phyloP scores from a whole-genome alignment of 805 yeast species.

The Maudiozyma bulderi region DNA sequence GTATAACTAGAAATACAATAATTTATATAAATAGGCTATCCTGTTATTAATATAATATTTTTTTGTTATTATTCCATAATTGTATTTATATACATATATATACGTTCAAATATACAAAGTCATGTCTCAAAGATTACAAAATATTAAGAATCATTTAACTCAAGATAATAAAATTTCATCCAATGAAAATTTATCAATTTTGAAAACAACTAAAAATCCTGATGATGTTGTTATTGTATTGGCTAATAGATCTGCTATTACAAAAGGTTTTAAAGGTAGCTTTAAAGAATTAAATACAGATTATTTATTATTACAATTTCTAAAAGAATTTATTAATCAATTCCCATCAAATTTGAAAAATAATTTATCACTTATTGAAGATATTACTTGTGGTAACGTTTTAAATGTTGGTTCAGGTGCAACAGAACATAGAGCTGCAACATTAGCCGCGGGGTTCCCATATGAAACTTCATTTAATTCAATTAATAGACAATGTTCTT shows the following conservation, averaged over 20 bases:
- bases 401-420: slow-evolving; percentile 91
- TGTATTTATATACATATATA: too few species aligned
- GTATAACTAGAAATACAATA: too few species aligned
- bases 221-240: slow-evolving; percentile 87
- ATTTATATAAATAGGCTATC: too few species aligned
- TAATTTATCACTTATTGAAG: slow-evolving; percentile 58
- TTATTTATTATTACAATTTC: slow-evolving; percentile 58
- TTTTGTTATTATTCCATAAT: too few species aligned
- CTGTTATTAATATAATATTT: too few species aligned
- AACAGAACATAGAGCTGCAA: slow-evolving; percentile 87
- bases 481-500: slow-evolving; percentile 88
- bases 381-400: slow-evolving; percentile 85
- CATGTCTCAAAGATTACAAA: slow-evolving; percentile 19
- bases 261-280: slow-evolving; percentile 79
- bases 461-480: slow-evolving; percentile 69
- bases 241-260: slow-evolving; percentile 84
- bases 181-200: background rate
- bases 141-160: slow-evolving; percentile 22
- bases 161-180: slow-evolving; percentile 4
- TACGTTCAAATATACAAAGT: background rate
- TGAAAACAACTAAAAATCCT: slow-evolving; percentile 40
- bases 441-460: slow-evolving; percentile 85
- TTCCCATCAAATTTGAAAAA: slow-evolving; percentile 33
- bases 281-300: slow-evolving; percentile 79
- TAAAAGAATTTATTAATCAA: slow-evolving; percentile 50